A percentile compares a stretch with the other conserved stretches of the same genome.
phyloP scores from a whole-genome alignment of 2,329 filamentous ascomycete genomes.

The Exophiala sideris region DNA sequence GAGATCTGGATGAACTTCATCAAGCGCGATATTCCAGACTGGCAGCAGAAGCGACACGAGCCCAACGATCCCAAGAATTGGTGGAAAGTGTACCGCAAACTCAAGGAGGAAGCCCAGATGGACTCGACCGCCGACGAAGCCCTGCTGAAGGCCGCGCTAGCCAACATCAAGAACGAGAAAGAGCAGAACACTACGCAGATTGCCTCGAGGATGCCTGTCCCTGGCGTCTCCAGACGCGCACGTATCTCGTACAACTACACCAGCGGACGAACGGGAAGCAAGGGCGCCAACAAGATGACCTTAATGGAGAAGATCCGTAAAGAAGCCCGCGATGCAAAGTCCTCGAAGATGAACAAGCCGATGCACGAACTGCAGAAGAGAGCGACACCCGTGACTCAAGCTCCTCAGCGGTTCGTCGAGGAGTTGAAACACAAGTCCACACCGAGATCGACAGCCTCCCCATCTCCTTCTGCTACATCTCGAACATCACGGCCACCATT shows the following conservation, averaged over 20 bases:
- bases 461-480: not conserved
- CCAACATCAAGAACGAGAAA: conserved; percentile 57
- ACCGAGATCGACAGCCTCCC: not conserved
- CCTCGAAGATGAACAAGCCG: conserved; percentile 34
- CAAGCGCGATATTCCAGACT: conserved; percentile 68
- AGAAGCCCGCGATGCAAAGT: conserved; percentile 53
- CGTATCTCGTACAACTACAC: conserved; percentile 18
- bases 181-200: conserved; percentile 57
- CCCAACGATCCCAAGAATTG: conserved; percentile 68
- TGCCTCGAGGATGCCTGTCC: conserved; percentile 39
- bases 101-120: conserved; percentile 58
- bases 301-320: conserved; percentile 56
- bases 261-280: conserved; percentile 31
- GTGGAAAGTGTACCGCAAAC: conserved; percentile 72
- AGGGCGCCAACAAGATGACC: conserved; percentile 37
- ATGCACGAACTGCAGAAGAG: conserved; percentile 41
- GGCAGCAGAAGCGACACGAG: conserved; percentile 60
- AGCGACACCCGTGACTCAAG: conserved; percentile 38
- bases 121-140: conserved; percentile 58
- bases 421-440: conserved; percentile 22
- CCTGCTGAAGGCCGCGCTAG: conserved; percentile 56
- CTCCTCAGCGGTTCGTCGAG: conserved; percentile 42
- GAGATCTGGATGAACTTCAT: conserved; percentile 81
- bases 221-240: conserved; percentile 5
- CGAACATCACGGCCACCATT: conserved; percentile 14